Conservation (phyloP, 176 grass and related monocot genomes). For the Aegilops longissima region DNA sequence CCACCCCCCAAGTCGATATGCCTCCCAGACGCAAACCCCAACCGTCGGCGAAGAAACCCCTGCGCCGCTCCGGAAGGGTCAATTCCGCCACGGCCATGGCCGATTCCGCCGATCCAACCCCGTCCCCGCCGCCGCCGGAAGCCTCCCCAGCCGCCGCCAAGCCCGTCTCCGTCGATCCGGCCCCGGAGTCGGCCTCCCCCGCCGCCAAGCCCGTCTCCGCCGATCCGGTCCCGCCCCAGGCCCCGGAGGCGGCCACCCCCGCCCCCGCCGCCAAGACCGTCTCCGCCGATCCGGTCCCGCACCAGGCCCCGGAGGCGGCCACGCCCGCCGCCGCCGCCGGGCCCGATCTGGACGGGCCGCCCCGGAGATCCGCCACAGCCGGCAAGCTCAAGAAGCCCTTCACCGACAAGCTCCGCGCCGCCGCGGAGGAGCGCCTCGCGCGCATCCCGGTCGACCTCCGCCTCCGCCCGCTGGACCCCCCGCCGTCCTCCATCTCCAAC, state of each 20-base stretch:
- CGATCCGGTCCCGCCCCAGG: slow-evolving; percentile 13
- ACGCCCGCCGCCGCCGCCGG: slow-evolving; percentile 1
- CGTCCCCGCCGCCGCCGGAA: slow-evolving; percentile 8
- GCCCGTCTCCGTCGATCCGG: slow-evolving; percentile 21
- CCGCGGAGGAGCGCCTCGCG: slow-evolving; percentile 48
- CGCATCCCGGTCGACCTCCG: slow-evolving; percentile 40
- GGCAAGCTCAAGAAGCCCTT: slow-evolving; percentile 52
- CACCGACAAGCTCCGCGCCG: slow-evolving; percentile 49
- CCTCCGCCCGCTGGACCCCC: background rate
- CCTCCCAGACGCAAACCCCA: slow-evolving; percentile 19
- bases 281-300: slow-evolving; percentile 1
- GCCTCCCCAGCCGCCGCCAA: background rate
- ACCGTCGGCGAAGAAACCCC: background rate
- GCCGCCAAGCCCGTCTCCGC: slow-evolving; percentile 13
- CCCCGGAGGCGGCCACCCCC: background rate
- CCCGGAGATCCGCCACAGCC: background rate
- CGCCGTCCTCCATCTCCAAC: slow-evolving; percentile 14
- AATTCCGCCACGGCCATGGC: slow-evolving; percentile 30
- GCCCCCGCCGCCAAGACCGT: slow-evolving; percentile 9
- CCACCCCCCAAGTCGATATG: background rate
- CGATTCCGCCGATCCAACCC: slow-evolving; percentile 10
- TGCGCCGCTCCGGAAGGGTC: background rate
- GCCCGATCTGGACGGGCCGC: slow-evolving; percentile 47
- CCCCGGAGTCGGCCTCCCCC: background rate
- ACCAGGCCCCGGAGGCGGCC: background rate